These are phyloP conservation scores for Fusarium nematophilum DNA, from an alignment of 2,329 filamentous ascomycete species.

Conservation along the genomic window DNA sequence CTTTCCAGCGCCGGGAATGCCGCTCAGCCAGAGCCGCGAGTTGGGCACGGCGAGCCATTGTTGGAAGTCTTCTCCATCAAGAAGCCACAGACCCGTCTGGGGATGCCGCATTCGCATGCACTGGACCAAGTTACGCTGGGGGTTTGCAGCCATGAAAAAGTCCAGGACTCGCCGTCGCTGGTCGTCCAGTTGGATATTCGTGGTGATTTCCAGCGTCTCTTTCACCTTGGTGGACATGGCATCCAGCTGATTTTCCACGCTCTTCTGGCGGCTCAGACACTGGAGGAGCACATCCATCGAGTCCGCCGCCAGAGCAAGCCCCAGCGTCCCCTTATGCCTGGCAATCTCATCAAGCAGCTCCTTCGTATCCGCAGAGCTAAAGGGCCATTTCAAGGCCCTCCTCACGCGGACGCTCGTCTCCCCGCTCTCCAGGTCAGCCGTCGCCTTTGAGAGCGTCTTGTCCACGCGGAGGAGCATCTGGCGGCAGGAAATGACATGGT, in stretches of 20 bases:
- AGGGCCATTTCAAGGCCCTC: conserved; percentile 35
- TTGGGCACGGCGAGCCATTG: conserved; percentile 9
- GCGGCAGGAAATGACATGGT: conserved; percentile 1
- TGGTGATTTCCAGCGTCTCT: conserved; percentile 21
- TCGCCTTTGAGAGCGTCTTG: too few relatives aligned
- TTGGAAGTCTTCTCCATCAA: background rate
- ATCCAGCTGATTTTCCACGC: too few relatives aligned
- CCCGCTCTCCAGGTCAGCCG: too few relatives aligned
- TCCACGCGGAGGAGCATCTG: too few relatives aligned
- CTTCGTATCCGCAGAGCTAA: conserved; percentile 14
- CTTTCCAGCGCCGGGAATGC: conserved; percentile 24
- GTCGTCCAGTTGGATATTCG: background rate
- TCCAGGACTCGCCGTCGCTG: background rate
- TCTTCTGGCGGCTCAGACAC: too few relatives aligned
- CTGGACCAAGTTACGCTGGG: background rate
- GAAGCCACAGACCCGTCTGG: conserved; percentile 15
- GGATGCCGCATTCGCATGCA: conserved; percentile 19
- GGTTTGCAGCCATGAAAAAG: conserved; percentile 13
- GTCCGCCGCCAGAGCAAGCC: conserved; percentile 13
- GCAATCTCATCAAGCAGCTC: conserved; percentile 17
- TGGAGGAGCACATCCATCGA: too few relatives aligned
- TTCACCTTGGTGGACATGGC: too few relatives aligned
- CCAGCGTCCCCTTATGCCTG: conserved; percentile 22
- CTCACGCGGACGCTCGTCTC: background rate
- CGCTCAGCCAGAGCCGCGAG: conserved; percentile 21